These are phyloP conservation scores for Globisporangium barbulae DNA, from an alignment of 352 stramenopile species.

Conservation along the genomic window DNA sequence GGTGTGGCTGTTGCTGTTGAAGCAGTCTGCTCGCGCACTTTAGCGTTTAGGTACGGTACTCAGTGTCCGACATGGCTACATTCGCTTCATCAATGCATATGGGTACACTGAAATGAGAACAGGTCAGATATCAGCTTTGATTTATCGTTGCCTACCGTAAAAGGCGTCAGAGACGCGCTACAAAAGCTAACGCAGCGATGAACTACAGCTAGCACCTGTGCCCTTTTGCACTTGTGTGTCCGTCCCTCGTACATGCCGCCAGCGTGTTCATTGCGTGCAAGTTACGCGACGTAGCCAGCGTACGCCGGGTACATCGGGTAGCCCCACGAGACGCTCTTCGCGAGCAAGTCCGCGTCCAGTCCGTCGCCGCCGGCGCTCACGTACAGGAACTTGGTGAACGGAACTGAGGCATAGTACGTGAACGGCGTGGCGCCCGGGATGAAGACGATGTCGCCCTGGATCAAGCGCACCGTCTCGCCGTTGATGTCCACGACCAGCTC, in stretches of 20 bases:
- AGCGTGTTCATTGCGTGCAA: not conserved
- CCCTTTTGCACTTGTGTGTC: no score
- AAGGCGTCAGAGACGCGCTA: no score
- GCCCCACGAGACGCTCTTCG: constrained; percentile 40
- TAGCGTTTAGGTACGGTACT: no score
- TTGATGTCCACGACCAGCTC: constrained; percentile 40
- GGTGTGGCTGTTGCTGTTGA: no score
- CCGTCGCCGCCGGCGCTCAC: constrained; percentile 43
- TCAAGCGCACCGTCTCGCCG: constrained; percentile 34
- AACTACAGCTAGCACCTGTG: no score
- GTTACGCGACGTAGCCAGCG: constrained; percentile 25
- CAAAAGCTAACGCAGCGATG: no score
- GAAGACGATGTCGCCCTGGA: constrained; percentile 51
- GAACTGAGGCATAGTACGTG: constrained; percentile 44
- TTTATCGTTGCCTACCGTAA: no score
- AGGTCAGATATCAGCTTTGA: no score
- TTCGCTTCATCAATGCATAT: no score
- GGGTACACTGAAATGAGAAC: no score
- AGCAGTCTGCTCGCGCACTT: constrained; percentile 22
- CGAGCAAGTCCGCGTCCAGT: constrained; percentile 43
- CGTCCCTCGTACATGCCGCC: no score
- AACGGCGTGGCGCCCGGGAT: constrained; percentile 40
- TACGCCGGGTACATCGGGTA: constrained; percentile 45
- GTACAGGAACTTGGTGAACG: constrained; percentile 57
- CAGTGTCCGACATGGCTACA: no score